Base-by-base conservation (phyloP, 352 stramenopile species). In the Globisporangium yorkense region DNA sequence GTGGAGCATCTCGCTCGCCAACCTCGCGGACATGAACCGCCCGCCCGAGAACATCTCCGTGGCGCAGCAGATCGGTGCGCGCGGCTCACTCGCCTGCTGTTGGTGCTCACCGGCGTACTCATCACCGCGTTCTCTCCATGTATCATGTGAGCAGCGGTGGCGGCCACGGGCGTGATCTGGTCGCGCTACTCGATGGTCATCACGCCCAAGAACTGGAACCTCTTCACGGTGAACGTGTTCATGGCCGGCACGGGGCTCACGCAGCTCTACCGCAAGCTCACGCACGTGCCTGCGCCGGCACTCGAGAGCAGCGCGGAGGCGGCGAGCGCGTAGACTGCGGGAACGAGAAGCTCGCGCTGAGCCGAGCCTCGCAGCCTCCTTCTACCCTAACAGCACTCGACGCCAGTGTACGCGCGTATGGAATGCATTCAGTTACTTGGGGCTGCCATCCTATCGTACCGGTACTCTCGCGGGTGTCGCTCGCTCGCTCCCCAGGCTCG, bases 181-280 rank as follows among this genome's bases (percentile, higher is more conserved):
- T 93, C 83, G 31, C 81, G 88, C 52, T 96, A 96, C 71, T 91
- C 75, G 56, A 65, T 92, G 39, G 75, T 96, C 35, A 93, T 96
- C 59, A 94, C 80, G 33, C 88, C 88, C 31, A 85, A 91, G 65
- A 97, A 97, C 77, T 97, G 88, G 79, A 97, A 95, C 65, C 71
- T 97, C 16, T 91, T 96, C 60, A 71, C 79, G 1, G 88, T 97
- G 46, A 97, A 97, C 63, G 68, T 93, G 31, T 93, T 95, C 57
- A 96, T 97, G 82, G 86, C 75, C 43, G 80, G 70, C 65, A 97
- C 87, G 48, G 88, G 88, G 3, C 67, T 91, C 43, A 75, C 71
- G 65, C 88, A 96, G 70, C 74, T 96, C 65, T 91, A 78, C 61
- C 81, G 86, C 63, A 94, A 94, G 65, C 71, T 74, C 54, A 74